Evolutionary conservation across 306 rosid species (phyloP), one percentile per base, ranked within the genome.

Genomic region (Prunus mongolica): DNA sequence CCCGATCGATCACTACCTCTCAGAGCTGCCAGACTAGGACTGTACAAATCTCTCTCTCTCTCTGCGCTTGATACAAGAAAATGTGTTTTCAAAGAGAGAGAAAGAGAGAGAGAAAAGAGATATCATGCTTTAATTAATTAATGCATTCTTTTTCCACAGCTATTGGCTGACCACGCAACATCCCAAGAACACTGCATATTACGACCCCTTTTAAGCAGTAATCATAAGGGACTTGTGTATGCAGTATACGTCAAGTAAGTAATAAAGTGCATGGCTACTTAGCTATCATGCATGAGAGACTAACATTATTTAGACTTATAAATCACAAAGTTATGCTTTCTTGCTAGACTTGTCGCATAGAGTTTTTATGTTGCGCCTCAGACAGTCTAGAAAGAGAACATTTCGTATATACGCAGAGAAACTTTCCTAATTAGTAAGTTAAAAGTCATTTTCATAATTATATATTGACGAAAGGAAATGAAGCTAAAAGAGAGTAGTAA

Each of bases 141-240:
- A 38, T 47, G 87, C 41, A 57, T 22, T 41, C 55, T 63, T 78
- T 74, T 84, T 73, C 27, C 69, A 50, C 67, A 81, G 82, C 91
- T 82, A 87, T 81, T 81, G 82, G 41, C 76, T 44, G 30, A 34
- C n/a, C 5, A 12, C 19, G 79, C 89, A 81, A 75, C 80, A 76
- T 68, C 60, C 49, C 67, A 88, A 87, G 76, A 80, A 85, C 89
- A 74, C 86, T 76, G 81, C 78, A 19, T 47, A 79, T 80, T 67
- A 84, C 91, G 74, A 86, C 71, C 67, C 69, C 64, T 74, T 74
- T 58, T 66, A 72, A 63, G 46, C 77, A 84, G 54, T 73, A 51
- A 69, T 73, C 46, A 46, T 2, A 69, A 72, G 41, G 70, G 11
- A 38, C 56, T 41, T 54, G 58, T 61, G 51, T 67, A 12, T 19